Evolutionary conservation across 805 yeast genomes (phyloP).

Genomic region (Cyberlindnera mrakii): DNA sequence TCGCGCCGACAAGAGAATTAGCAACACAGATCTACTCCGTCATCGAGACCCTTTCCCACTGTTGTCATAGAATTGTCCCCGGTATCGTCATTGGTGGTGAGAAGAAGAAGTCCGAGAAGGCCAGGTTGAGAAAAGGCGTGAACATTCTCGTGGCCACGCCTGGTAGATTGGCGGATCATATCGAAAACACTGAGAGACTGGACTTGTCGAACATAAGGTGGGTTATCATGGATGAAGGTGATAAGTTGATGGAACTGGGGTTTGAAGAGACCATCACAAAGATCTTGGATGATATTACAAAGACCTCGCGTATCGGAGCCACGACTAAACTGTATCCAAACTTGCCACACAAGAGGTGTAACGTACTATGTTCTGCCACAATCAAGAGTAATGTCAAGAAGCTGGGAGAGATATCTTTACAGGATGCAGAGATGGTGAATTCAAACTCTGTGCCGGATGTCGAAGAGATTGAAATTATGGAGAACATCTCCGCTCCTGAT

Average conservation of each 20-base stretch:
- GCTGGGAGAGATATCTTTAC: slow-evolving; percentile 71
- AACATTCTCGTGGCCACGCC: slow-evolving; percentile 97
- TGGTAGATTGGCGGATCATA: slow-evolving; percentile 91
- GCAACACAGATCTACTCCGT: slow-evolving; percentile 87
- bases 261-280: slow-evolving; percentile 88
- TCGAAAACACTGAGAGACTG: slow-evolving; percentile 78
- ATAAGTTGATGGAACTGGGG: slow-evolving; percentile 89
- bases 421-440: slow-evolving; percentile 63
- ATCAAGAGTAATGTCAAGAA: slow-evolving; percentile 74
- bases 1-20: slow-evolving; percentile 93
- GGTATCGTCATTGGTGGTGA: slow-evolving; percentile 98
- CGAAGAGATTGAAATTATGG: slow-evolving; percentile 24
- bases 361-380: slow-evolving; percentile 91
- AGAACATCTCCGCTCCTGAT: slow-evolving; percentile 65
- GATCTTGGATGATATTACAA: slow-evolving; percentile 57
- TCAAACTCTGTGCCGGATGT: slow-evolving; percentile 27
- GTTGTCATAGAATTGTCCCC: slow-evolving; percentile 87
- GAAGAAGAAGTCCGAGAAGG: slow-evolving; percentile 94
- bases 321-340: slow-evolving; percentile 38
- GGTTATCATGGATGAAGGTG: slow-evolving; percentile 96
- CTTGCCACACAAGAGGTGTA: slow-evolving; percentile 67
- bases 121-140: slow-evolving; percentile 90
- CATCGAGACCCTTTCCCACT: slow-evolving; percentile 60
- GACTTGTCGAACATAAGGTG: slow-evolving; percentile 72
- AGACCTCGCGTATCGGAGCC: slow-evolving; percentile 30